Evolutionary conservation across 371 early-diverging fungal genomes (phyloP), one percentile per base, ranked within the genome.

Genomic region (Mucor ambiguus): DNA sequence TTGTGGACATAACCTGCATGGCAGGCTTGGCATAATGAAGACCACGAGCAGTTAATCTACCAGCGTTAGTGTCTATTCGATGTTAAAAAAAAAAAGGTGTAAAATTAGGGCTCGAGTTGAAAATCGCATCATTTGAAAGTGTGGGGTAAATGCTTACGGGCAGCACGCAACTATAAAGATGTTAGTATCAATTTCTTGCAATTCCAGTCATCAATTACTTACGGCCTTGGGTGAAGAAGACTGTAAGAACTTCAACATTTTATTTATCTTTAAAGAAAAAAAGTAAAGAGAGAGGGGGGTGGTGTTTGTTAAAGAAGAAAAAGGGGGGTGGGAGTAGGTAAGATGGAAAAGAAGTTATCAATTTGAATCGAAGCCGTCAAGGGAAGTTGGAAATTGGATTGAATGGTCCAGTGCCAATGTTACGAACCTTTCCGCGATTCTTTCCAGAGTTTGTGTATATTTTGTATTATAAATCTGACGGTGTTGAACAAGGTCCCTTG

Each of bases 1-100:
- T 79, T 22, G 87, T 85, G 48, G 90, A 83, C 72, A 91, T 83
- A 59, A 92, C 88, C 72, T 89, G 88, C 80, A 81, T 80, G 57
- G 87, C 82, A 68, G 86, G 85, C 67, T 85, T 85, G 49, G 92
- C 48, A 54, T 49, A 38, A 54, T 73, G 74, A 54, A 73, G 67
- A 67, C 68, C 60, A 58, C 74, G 74, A 55, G 64, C n/a, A 22
- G 67, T 20, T 60, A 73, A 55, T 68, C 63, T 57, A 58, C 48
- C 66, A 32, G 59, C 66, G 52, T 63, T 49, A 28, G 58, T 60
- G 48, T 60, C 71, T 71, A 49, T 35, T 41, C 5, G n/a, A 52
- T 7, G 32, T n/a, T n/a, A n/a, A n/a, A n/a, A n/a, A n/a, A n/a
- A n/a, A 20, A 38, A 35, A 41, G 9, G 28, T 37, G n/a, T 28